phyloP scores from a whole-genome alignment of 331 rosid genomes.

The Arachis monticola region DNA sequence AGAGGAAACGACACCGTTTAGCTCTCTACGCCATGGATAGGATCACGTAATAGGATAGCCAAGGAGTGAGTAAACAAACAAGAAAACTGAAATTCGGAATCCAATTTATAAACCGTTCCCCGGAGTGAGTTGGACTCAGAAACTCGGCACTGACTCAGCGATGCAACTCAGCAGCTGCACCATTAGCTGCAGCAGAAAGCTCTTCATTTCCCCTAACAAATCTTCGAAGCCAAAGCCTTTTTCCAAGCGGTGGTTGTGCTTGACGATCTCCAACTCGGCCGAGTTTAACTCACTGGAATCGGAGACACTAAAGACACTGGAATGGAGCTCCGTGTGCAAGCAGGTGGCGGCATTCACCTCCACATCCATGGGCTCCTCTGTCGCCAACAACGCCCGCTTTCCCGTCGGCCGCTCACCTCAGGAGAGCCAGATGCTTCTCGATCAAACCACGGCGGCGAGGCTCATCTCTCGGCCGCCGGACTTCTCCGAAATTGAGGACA shows the following conservation, averaged over 20 bases:
- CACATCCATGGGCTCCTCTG: slow-evolving; percentile 74
- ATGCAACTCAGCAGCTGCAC: slow-evolving; percentile 49
- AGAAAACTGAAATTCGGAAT: neutral
- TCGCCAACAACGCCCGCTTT: slow-evolving; percentile 54
- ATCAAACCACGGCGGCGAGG: slow-evolving; percentile 79
- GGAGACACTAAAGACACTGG: slow-evolving; percentile 69
- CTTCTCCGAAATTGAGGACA: slow-evolving; percentile 61
- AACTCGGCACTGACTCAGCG: slow-evolving; percentile 34
- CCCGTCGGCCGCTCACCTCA: slow-evolving; percentile 61
- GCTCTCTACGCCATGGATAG: neutral
- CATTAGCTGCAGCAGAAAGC: neutral
- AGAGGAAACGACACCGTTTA: slow-evolving; percentile 3
- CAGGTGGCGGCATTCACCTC: slow-evolving; percentile 79
- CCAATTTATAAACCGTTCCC: neutral
- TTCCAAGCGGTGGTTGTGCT: neutral
- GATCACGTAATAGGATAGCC: neutral
- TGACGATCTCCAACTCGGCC: slow-evolving; percentile 43
- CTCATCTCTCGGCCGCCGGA: slow-evolving; percentile 51
- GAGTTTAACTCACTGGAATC: slow-evolving; percentile 55
- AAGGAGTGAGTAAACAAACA: no score
- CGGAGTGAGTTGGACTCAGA: slow-evolving; percentile 1
- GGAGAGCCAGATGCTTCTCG: slow-evolving; percentile 84
- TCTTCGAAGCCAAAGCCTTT: neutral
- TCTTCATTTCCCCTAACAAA: slow-evolving; percentile 39
- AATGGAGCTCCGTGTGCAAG: slow-evolving; percentile 88